A percentile compares a stretch with the other conserved stretches of the same genome.
phyloP scores from a whole-genome alignment of 805 yeast species.

The Lipomyces anomalus region DNA sequence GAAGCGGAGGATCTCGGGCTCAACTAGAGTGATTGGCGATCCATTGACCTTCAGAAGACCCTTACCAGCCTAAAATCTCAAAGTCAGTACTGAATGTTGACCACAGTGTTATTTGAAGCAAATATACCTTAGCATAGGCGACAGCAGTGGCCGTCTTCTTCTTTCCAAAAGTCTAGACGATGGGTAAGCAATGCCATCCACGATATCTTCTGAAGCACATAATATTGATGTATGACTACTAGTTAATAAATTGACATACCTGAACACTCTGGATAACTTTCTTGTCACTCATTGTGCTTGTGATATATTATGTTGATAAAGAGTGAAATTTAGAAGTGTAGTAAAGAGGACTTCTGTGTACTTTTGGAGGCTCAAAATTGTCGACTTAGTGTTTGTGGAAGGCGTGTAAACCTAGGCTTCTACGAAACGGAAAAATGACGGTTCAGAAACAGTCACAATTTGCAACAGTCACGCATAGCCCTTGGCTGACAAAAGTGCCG shows the following conservation, averaged over 20 bases:
- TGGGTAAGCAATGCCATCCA: slow-evolving; percentile 2
- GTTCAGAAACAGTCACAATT: too few relatives aligned
- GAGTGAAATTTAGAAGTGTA: neutral
- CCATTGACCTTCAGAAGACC: slow-evolving; percentile 99
- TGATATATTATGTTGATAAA: neutral
- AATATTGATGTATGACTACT: too few relatives aligned
- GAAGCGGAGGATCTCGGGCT: slow-evolving; percentile 98
- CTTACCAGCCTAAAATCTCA: slow-evolving; percentile 83
- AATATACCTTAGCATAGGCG: slow-evolving; percentile 57
- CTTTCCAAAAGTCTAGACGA: slow-evolving; percentile 93
- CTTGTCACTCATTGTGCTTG: slow-evolving; percentile 11
- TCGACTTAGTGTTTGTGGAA: too few relatives aligned
- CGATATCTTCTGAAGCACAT: too few relatives aligned
- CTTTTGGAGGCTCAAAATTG: too few relatives aligned
- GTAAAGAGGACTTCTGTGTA: neutral
- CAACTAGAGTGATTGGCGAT: slow-evolving; percentile 96
- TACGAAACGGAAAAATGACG: too few relatives aligned
- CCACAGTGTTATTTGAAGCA: neutral
- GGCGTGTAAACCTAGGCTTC: too few relatives aligned
- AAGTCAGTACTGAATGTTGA: neutral
- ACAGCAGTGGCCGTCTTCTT: slow-evolving; percentile 99
- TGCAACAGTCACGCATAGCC: too few relatives aligned
- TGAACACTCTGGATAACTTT: slow-evolving; percentile 23
- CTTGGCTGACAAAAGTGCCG: too few relatives aligned
- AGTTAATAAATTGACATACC: too few relatives aligned